A percentile compares a stretch with the other conserved stretches of the same genome.
Conservation (phyloP, 306 rosid genomes). For the Glycine tomentella region DNA sequence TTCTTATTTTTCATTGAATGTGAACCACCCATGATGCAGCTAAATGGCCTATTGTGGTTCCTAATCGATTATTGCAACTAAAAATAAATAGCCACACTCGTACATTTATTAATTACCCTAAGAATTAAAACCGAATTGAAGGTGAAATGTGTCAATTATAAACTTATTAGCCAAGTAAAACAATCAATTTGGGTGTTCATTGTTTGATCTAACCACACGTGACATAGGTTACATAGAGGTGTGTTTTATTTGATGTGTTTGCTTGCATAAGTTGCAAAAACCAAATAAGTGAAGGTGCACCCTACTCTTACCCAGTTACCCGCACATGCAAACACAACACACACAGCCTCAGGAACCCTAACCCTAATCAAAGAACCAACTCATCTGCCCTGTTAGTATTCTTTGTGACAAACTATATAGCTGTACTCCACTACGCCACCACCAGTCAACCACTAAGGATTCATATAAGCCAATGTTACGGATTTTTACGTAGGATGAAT, state of each 20-base stretch:
- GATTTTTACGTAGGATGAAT: not conserved
- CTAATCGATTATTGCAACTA: not conserved
- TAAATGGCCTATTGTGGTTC: not conserved
- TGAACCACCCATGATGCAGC: not conserved
- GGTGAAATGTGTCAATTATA: not conserved
- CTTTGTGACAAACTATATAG: slow-evolving; percentile 43
- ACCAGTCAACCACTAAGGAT: slow-evolving; percentile 12
- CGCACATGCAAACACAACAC: slow-evolving; percentile 3
- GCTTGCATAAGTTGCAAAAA: slow-evolving; percentile 13
- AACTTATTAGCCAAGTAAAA: not conserved
- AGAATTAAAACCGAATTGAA: not conserved
- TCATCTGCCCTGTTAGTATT: slow-evolving; percentile 6
- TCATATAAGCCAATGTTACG: not conserved
- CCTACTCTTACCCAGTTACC: not conserved
- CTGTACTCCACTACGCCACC: slow-evolving; percentile 48
- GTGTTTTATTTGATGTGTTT: slow-evolving; percentile 13
- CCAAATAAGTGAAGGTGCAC: slow-evolving; percentile 32
- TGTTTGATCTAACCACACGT: slow-evolving; percentile 23
- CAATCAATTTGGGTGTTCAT: not conserved
- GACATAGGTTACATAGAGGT: slow-evolving; percentile 9
- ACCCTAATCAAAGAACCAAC: slow-evolving; percentile 36
- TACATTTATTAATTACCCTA: not conserved
- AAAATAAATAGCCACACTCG: not conserved
- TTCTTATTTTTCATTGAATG: not conserved
- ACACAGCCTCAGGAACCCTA: slow-evolving; percentile 1